Conservation (phyloP, 352 stramenopile genomes). For the Phytophthora cajani region DNA sequence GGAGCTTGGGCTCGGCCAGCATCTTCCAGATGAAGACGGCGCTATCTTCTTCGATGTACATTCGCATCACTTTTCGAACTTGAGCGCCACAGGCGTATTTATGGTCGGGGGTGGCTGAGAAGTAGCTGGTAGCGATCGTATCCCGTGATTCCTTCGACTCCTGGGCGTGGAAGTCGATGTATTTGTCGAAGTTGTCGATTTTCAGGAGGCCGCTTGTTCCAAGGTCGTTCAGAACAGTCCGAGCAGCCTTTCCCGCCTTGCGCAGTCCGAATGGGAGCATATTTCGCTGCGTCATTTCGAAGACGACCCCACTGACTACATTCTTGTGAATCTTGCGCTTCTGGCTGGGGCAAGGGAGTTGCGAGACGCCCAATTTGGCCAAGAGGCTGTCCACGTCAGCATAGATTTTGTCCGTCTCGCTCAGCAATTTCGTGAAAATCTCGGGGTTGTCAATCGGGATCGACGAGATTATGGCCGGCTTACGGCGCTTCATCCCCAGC, state of each 20-base stretch:
- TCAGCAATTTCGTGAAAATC: constrained; percentile 28
- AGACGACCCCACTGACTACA: constrained; percentile 19
- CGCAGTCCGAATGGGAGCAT: constrained; percentile 26
- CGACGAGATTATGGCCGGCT: background rate
- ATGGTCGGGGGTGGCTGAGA: background rate
- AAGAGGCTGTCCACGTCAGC: constrained; percentile 19
- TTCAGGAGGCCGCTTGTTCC: background rate
- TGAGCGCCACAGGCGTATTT: background rate
- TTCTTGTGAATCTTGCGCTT: constrained; percentile 16
- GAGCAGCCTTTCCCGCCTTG: constrained; percentile 6
- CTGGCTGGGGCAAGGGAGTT: constrained; percentile 25
- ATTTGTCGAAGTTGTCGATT: constrained; percentile 6
- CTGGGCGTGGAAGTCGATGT: constrained; percentile 18
- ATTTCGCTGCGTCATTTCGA: constrained; percentile 25
- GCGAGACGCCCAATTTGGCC: constrained; percentile 2
- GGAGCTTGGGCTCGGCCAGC: constrained; percentile 12
- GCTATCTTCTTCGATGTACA: constrained; percentile 14
- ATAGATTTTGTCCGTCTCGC: constrained; percentile 22
- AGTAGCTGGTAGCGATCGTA: constrained; percentile 12
- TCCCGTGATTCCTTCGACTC: constrained; percentile 6
- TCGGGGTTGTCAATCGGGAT: background rate
- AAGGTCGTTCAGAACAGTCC: constrained; percentile 7
- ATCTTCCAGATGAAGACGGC: constrained; percentile 24
- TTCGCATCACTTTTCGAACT: constrained; percentile 20
- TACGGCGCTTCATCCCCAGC: constrained; percentile 16